Percentiles rank a stretch among this genome's conserved stretches.
phyloP scores from a whole-genome alignment of 2,329 filamentous ascomycete species.

The Escovopsis sp. region DNA sequence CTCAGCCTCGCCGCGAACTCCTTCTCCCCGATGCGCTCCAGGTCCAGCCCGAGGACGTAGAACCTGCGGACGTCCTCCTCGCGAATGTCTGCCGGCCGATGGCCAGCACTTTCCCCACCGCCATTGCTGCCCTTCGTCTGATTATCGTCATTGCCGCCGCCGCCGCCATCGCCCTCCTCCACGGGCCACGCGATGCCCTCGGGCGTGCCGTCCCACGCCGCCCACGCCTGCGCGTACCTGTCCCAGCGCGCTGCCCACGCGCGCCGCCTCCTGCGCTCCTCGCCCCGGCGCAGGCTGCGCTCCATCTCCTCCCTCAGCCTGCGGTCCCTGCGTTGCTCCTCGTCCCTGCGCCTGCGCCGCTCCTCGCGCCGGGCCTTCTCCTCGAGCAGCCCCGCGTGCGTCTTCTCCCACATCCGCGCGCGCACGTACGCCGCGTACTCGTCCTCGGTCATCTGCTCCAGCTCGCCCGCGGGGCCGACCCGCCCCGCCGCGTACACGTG shows the following conservation, averaged over 20 bases:
- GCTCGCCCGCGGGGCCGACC: constrained; percentile 32
- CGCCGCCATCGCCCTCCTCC: constrained; percentile 12
- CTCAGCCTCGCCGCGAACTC: constrained; percentile 47
- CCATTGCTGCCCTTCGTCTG: too few relatives aligned
- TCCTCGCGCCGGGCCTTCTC: constrained; percentile 51
- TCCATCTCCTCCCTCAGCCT: constrained; percentile 52
- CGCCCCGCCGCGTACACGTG: constrained; percentile 53
- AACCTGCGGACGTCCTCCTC: constrained; percentile 53
- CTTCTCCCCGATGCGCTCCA: constrained; percentile 29
- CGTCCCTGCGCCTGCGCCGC: constrained; percentile 33
- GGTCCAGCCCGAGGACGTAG: constrained; percentile 36
- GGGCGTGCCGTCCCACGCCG: constrained; percentile 29
- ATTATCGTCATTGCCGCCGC: too few relatives aligned
- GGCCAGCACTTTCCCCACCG: too few relatives aligned
- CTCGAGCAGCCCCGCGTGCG: constrained; percentile 67
- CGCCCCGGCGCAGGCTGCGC: constrained; percentile 50
- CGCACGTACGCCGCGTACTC: constrained; percentile 82
- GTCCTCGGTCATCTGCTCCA: constrained; percentile 84
- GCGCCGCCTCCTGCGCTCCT: constrained; percentile 42
- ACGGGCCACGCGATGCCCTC: constrained; percentile 58
- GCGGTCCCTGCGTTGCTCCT: constrained; percentile 36
- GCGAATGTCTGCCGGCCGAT: constrained; percentile 29
- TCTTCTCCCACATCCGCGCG: constrained; percentile 89
- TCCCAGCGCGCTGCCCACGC: constrained; percentile 48
- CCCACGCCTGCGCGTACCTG: constrained; percentile 52